Conservation (phyloP, 2,329 filamentous ascomycete species). For the Periconia digitata region DNA sequence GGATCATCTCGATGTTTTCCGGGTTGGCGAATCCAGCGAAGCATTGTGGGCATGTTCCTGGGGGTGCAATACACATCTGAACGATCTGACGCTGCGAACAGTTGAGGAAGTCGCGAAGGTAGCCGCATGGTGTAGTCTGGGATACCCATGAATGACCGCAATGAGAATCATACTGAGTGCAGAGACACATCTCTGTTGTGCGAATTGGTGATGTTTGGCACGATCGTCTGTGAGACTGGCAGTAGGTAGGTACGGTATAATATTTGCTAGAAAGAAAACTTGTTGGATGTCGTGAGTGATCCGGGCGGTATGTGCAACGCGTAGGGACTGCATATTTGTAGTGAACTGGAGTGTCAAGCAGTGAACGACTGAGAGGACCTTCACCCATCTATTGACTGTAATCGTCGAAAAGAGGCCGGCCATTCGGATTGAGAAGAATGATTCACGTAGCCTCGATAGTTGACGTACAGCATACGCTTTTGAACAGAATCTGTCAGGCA, state of each 20-base stretch:
- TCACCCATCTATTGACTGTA: background rate
- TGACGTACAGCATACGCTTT: background rate
- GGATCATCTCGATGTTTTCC: conserved; percentile 35
- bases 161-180: conserved; percentile 48
- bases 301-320: background rate
- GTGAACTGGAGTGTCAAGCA: background rate
- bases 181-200: conserved; percentile 49
- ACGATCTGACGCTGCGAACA: conserved; percentile 42
- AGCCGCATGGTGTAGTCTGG: conserved; percentile 48
- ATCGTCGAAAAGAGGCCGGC: background rate
- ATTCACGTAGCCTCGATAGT: background rate
- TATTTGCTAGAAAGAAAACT: background rate
- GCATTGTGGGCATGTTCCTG: conserved; percentile 30
- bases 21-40: conserved; percentile 29
- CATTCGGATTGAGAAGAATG: background rate
- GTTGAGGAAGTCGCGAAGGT: conserved; percentile 43
- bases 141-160: conserved; percentile 55
- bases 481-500: background rate
- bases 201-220: background rate
- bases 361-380: background rate
- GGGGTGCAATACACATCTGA: conserved; percentile 28
- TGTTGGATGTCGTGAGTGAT: background rate
- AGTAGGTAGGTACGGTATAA: background rate
- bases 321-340: background rate
- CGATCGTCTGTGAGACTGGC: background rate